Percentiles rank a stretch among this genome's conserved stretches.
These are phyloP conservation scores for Puccinia coronata DNA, from an alignment of 1,284 basidiomycete genomes.

Conservation along the genomic window DNA sequence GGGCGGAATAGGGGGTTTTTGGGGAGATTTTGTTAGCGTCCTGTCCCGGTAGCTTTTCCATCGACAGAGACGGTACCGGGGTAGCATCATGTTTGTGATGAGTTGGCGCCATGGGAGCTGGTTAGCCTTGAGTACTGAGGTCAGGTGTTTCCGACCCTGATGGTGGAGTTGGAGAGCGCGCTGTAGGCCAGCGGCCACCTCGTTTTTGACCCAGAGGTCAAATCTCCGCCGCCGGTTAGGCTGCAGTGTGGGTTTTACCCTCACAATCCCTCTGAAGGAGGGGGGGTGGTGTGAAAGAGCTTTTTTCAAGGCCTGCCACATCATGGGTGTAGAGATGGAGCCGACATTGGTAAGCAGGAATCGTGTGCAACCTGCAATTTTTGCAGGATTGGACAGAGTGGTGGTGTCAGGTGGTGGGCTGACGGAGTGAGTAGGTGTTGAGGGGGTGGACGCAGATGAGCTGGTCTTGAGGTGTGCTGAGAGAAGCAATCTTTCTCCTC, in stretches of 20 bases:
- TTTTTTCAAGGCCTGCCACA: neutral
- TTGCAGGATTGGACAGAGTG: too few species aligned
- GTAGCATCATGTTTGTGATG: neutral
- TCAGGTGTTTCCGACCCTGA: neutral
- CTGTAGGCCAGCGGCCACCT: neutral
- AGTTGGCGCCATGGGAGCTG: neutral
- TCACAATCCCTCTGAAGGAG: neutral
- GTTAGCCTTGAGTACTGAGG: neutral
- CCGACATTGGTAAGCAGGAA: too few species aligned
- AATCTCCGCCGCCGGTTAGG: neutral
- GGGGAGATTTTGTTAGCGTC: neutral
- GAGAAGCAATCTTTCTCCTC: too few species aligned
- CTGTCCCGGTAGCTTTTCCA: conserved; percentile 9
- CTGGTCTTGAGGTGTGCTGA: too few species aligned
- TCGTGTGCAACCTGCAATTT: too few species aligned
- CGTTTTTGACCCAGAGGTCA: conserved; percentile 26
- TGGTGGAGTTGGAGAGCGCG: neutral
- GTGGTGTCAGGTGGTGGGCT: too few species aligned
- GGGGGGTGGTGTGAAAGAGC: neutral
- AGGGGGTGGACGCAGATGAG: too few species aligned
- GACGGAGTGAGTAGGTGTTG: too few species aligned
- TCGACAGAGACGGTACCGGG: neutral
- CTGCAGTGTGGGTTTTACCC: neutral
- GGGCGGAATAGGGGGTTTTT: neutral
- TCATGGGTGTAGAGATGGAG: too few species aligned